These are phyloP conservation scores for Colletotrichum lupini DNA, from an alignment of 2,329 filamentous ascomycete genomes.

Conservation along the genomic window DNA sequence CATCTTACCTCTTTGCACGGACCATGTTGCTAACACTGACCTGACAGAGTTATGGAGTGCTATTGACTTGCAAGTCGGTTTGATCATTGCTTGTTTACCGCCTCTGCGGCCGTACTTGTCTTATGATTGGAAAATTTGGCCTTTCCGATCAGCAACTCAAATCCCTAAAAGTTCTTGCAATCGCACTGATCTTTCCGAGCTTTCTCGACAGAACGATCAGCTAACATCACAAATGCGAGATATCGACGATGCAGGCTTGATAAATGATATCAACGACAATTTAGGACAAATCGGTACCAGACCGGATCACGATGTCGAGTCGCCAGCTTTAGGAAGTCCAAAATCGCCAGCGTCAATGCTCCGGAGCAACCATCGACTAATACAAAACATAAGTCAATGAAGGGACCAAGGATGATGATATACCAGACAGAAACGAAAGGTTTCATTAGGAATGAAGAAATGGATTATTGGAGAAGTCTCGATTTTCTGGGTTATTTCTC, in stretches of 20 bases:
- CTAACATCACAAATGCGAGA: no score
- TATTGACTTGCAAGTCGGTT: background rate
- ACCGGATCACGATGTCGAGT: background rate
- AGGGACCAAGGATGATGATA: no score
- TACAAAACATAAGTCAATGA: no score
- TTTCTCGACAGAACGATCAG: background rate
- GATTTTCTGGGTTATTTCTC: no score
- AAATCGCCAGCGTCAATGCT: background rate
- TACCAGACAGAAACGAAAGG: accelerated
- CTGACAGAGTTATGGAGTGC: background rate
- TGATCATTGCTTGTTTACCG: background rate
- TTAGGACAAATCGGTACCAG: background rate
- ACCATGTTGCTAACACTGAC: background rate
- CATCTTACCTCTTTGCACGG: background rate
- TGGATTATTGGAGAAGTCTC: no score
- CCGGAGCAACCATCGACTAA: background rate
- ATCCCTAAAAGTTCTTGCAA: background rate
- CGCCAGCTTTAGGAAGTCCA: no score
- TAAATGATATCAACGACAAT: background rate
- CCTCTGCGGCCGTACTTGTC: conserved; percentile 2
- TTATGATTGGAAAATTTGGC: background rate
- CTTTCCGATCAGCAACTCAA: background rate
- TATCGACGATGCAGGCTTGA: no score
- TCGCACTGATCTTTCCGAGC: background rate
- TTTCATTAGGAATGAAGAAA: background rate